Evolutionary conservation across 495 filamentous ascomycete genomes (phyloP).

Genomic region (Penicillium soppii): DNA sequence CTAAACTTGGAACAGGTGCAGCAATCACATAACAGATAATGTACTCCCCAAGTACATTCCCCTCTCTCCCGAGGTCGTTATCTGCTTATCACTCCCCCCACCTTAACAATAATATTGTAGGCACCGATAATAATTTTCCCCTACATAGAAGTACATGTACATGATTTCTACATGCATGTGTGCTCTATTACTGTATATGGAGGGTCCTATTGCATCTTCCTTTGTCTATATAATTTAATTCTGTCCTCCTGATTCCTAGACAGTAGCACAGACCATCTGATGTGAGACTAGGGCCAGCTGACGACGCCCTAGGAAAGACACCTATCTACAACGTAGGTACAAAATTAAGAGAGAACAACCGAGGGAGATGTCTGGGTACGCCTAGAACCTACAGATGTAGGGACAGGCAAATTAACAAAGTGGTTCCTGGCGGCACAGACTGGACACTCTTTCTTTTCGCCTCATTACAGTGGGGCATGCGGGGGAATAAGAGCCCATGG

Average conservation of each 20-base stretch:
- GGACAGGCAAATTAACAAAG: no score
- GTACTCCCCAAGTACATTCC: constrained; percentile 7
- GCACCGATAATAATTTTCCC: not conserved
- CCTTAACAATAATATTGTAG: no score
- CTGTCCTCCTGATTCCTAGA: not conserved
- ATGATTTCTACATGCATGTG: not conserved
- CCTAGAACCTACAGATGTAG: no score
- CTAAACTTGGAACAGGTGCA: not conserved
- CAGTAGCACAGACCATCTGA: constrained; percentile 8
- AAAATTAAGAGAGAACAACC: not conserved
- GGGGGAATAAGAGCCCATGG: not conserved
- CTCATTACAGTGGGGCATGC: not conserved
- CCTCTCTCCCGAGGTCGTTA: constrained; percentile 2
- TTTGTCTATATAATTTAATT: no score
- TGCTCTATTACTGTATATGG: no score
- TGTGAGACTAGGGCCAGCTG: constrained; percentile 9
- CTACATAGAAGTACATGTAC: not conserved
- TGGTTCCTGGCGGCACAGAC: no score
- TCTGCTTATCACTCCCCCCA: constrained; percentile 7
- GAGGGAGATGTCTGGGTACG: no score
- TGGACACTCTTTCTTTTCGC: no score
- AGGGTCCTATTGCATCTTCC: no score
- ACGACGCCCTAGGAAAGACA: not conserved
- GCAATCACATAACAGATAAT: not conserved
- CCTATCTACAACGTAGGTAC: no score